phyloP scores from a whole-genome alignment of 495 filamentous ascomycete genomes.

The Trichoderma gamsii region DNA sequence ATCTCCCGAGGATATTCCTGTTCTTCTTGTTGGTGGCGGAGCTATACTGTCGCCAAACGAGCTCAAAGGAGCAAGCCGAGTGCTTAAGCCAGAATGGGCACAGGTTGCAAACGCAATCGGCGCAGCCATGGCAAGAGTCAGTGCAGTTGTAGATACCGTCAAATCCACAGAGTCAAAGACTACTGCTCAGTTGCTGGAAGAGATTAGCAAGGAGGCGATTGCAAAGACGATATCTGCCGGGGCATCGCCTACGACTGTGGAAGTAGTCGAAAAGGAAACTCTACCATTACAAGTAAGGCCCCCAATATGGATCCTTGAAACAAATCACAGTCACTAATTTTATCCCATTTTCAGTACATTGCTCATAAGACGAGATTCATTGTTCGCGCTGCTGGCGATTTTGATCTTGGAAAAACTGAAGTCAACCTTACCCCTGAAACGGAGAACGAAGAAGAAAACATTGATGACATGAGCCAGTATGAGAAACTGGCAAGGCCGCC shows the following conservation, averaged over 20 bases:
- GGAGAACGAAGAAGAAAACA: background rate
- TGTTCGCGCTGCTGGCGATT: slow-evolving; percentile 45
- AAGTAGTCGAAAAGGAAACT: slow-evolving; percentile 25
- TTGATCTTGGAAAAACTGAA: slow-evolving; percentile 39
- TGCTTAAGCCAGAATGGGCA: slow-evolving; percentile 31
- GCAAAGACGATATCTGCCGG: slow-evolving; percentile 38
- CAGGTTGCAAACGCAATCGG: slow-evolving; percentile 54
- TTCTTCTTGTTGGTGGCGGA: slow-evolving; percentile 42
- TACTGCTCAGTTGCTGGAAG: slow-evolving; percentile 26
- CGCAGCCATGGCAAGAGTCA: slow-evolving; percentile 48
- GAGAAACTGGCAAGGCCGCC: slow-evolving; percentile 20
- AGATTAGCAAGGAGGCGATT: slow-evolving; percentile 26
- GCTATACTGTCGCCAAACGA: slow-evolving; percentile 31
- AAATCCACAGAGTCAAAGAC: slow-evolving; percentile 28
- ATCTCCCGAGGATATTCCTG: slow-evolving; percentile 37
- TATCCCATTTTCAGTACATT: slow-evolving; percentile 33
- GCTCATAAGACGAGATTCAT: slow-evolving; percentile 46
- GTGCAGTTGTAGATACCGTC: slow-evolving; percentile 39
- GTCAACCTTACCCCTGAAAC: background rate
- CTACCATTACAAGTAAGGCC: slow-evolving; percentile 23
- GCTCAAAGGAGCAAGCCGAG: slow-evolving; percentile 30
- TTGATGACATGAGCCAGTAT: slow-evolving; percentile 21
- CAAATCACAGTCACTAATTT: background rate
- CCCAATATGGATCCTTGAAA: background rate
- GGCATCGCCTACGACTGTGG: slow-evolving; percentile 27